phyloP scores from a whole-genome alignment of 306 rosid species.

The peach (Prunus persica) region DNA sequence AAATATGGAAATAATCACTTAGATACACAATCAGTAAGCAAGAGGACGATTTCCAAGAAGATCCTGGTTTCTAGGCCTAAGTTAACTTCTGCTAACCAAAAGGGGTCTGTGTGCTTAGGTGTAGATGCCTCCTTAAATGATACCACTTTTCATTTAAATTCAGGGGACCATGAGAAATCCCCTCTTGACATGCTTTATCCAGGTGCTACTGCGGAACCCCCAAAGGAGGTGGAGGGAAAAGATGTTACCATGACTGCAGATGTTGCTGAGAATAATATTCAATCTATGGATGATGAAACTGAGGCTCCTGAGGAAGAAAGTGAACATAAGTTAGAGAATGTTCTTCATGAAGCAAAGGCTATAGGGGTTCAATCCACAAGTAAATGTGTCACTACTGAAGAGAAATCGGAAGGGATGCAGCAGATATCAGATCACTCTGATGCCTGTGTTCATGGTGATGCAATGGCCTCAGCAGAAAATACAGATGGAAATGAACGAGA shows the following conservation, averaged over 20 bases:
- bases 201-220: slow-evolving; percentile 26
- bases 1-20: slow-evolving; percentile 31
- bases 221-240: slow-evolving; percentile 20
- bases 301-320: slow-evolving; percentile 57
- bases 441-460: slow-evolving; percentile 28
- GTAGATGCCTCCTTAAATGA: slow-evolving; percentile 28
- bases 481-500: slow-evolving; percentile 28
- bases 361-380: slow-evolving; percentile 21
- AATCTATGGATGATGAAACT: slow-evolving; percentile 64
- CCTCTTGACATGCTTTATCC: slow-evolving; percentile 28
- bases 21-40: slow-evolving; percentile 34
- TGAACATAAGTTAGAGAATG: slow-evolving; percentile 40
- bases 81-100: slow-evolving; percentile 40
- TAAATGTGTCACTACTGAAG: slow-evolving; percentile 22
- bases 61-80: slow-evolving; percentile 59
- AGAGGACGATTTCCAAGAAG: slow-evolving; percentile 50
- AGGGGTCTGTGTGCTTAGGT: slow-evolving; percentile 35
- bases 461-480: slow-evolving; percentile 30
- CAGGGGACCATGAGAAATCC: slow-evolving; percentile 22
- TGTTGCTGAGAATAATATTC: slow-evolving; percentile 27
- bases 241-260: slow-evolving; percentile 22
- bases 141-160: slow-evolving; percentile 18
- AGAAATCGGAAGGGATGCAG: slow-evolving; percentile 27
- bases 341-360: slow-evolving; percentile 22
- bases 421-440: slow-evolving; percentile 18